Evolutionary conservation across 148 eudicot species (phyloP).

Genomic region (Drosera capensis): DNA sequence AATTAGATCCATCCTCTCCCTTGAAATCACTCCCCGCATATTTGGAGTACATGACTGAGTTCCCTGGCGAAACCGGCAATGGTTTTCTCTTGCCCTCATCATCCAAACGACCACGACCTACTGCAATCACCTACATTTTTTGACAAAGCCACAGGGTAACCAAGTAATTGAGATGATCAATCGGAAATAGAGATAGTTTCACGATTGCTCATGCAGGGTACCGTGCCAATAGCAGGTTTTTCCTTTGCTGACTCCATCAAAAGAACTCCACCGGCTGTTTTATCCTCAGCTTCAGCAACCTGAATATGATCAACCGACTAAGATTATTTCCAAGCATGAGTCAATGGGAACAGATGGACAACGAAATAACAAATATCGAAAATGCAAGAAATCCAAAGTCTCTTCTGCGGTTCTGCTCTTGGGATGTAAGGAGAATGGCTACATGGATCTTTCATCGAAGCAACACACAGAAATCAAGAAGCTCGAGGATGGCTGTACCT

Average conservation of each 20-base stretch:
- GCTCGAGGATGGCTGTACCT: too few species aligned
- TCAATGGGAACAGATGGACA: neutral
- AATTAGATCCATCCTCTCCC: conserved; percentile 68
- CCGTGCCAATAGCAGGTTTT: neutral
- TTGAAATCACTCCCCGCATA: conserved; percentile 84
- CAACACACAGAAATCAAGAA: too few species aligned
- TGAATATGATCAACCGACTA: too few species aligned
- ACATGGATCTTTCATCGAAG: too few species aligned
- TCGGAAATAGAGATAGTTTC: neutral
- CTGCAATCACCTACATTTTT: conserved; percentile 45
- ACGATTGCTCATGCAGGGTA: neutral
- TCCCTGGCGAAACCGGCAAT: conserved; percentile 42
- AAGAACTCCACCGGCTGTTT: conserved; percentile 26
- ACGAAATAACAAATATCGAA: neutral
- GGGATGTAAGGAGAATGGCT: neutral
- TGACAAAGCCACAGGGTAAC: conserved; percentile 1
- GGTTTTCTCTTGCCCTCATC: conserved; percentile 69
- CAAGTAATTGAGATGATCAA: neutral
- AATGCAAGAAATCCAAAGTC: neutral
- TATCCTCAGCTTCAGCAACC: conserved; percentile 43
- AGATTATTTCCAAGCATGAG: too few species aligned
- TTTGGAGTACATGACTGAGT: conserved; percentile 74
- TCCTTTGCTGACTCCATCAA: neutral
- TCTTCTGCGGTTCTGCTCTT: neutral
- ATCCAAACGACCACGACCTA: conserved; percentile 71